These are phyloP conservation scores for Suillus spraguei DNA, from an alignment of 768 basidiomycete genomes.

Conservation along the genomic window DNA sequence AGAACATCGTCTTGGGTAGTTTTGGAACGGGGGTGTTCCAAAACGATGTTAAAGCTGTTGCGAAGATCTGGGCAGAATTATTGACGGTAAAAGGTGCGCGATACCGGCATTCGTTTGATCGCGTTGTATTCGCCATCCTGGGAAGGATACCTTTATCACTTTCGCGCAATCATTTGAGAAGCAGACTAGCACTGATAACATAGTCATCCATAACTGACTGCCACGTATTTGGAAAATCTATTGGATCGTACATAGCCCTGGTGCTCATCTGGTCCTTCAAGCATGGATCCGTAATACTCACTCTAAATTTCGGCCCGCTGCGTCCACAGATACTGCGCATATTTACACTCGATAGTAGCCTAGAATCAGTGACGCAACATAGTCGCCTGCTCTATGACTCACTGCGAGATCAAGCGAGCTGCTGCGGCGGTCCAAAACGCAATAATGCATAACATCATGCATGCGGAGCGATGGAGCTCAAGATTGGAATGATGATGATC, in stretches of 20 bases:
- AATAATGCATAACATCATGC: not conserved
- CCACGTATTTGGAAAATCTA: not conserved
- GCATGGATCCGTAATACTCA: not conserved
- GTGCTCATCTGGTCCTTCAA: not conserved
- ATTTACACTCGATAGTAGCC: not conserved
- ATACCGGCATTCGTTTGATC: slow-evolving; percentile 61
- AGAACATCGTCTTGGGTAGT: slow-evolving; percentile 67
- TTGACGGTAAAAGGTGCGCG: slow-evolving; percentile 49
- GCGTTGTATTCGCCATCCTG: slow-evolving; percentile 71
- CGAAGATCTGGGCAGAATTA: slow-evolving; percentile 65
- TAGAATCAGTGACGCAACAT: slow-evolving; percentile 1
- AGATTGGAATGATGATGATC: not conserved
- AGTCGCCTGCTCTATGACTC: slow-evolving; percentile 1
- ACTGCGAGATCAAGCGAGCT: not conserved
- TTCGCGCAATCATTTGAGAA: slow-evolving; percentile 42
- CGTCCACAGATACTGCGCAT: too few relatives aligned
- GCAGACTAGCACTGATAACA: slow-evolving; percentile 2
- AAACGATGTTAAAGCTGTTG: slow-evolving; percentile 62
- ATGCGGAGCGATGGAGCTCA: not conserved
- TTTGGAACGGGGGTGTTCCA: slow-evolving; percentile 81
- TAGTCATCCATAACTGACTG: not conserved
- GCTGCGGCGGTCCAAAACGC: not conserved
- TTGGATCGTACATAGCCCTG: not conserved
- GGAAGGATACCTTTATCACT: slow-evolving; percentile 45
- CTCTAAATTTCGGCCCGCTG: not conserved